phyloP scores from a whole-genome alignment of 352 stramenopile species.

The Phytophthora hibernalis region DNA sequence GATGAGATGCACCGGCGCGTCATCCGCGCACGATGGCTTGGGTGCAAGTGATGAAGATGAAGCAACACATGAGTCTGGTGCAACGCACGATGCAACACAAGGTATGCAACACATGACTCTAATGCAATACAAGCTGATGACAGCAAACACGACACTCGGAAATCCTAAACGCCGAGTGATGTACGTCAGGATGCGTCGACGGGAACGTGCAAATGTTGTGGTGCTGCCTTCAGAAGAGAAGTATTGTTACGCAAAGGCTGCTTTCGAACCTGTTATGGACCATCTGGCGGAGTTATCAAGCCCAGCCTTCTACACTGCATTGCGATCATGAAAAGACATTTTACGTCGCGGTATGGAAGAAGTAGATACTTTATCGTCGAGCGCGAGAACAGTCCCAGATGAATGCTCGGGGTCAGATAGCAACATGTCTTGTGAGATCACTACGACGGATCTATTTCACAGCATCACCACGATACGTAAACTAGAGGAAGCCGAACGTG shows the following conservation, averaged over 20 bases:
- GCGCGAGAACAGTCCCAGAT: no score
- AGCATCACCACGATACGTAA: background rate
- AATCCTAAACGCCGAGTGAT: background rate
- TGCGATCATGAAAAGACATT: background rate
- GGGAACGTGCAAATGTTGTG: background rate
- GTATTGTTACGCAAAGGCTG: constrained; percentile 2
- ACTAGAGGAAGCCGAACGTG: background rate
- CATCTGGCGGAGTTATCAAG: background rate
- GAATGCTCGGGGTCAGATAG: no score
- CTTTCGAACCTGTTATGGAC: constrained; percentile 6
- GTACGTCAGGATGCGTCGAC: constrained; percentile 4
- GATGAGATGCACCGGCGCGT: background rate
- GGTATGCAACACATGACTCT: no score
- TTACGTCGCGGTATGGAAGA: no score
- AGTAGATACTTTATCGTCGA: no score
- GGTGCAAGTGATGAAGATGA: background rate
- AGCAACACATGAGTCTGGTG: background rate
- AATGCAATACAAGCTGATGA: background rate
- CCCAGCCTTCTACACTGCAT: background rate
- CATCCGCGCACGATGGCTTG: background rate
- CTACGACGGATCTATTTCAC: background rate
- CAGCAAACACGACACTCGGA: background rate
- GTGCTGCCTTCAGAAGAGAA: constrained; percentile 9
- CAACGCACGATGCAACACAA: background rate
- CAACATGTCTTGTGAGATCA: background rate